Evolutionary conservation across 257 asterid genomes (phyloP), one percentile per base, ranked within the genome.

Genomic region (Coffea eugenioides): DNA sequence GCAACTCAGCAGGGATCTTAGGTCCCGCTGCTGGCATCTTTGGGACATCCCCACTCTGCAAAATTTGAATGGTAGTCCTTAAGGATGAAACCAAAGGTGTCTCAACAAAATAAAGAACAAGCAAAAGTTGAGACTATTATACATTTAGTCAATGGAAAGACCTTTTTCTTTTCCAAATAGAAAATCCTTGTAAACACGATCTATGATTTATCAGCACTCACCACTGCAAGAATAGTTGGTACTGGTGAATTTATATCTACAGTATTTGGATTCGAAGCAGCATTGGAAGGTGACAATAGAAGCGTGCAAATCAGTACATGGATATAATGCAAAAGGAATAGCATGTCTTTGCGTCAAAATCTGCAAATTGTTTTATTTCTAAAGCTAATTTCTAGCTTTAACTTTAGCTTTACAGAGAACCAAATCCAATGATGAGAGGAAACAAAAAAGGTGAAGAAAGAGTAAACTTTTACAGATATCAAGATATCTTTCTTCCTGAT

Each of bases 1-100:
- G 92, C 85, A 76, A 39, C 84, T 88, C 97, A 21, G 87, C 89
- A n/a, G 91, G 25, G 71, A 81, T 81, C 82, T 86, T 85, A 9
- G 90, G 70, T 78, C 87, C 89, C 74, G 39, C 34, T 71, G 89
- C 92, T 68, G 79, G 75, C 72, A 88, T 21, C 45, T 78, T 85
- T 80, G 87, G 87, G 77, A 81, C 67, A 72, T 86, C 88, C 51
- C 91, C 90, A 77, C 82, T 84, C 94, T 91, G 82, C 77, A 52
- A 79, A 39, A 67, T 8, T 56, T 10, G 39, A 10, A 67, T 52
- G 66, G 52, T 62, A 41, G 52, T 77, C 64, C 6, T 64, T 51
- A 46, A 73, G 66, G n/a, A 20, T 2, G 41, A 51, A n/a, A 51
- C 12, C 52, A 3, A 52, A 10, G 25, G 66, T 41, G 12, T 41